Evolutionary conservation across 306 rosid species (phyloP).

Genomic region (Vigna mungo): DNA sequence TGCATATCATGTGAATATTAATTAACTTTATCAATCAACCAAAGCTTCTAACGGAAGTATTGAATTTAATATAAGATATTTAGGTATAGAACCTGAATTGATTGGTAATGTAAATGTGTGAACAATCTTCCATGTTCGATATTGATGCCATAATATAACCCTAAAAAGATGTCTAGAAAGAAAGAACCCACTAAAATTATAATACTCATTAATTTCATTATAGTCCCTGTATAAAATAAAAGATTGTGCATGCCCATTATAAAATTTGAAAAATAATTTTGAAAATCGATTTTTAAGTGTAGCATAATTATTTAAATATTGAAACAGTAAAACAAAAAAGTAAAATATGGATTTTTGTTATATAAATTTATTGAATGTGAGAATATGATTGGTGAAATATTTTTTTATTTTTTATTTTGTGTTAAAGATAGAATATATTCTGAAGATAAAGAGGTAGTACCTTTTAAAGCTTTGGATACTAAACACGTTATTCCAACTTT

Average conservation of each 20-base stretch:
- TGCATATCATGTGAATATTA: not conserved
- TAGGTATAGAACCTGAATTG: not conserved
- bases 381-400: no score
- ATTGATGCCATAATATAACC: constrained; percentile 35
- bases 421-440: constrained; percentile 43
- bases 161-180: constrained; percentile 32
- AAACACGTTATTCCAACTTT: constrained; percentile 21
- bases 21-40: no score
- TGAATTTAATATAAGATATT: no score
- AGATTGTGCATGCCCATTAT: no score
- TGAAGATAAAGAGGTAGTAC: constrained; percentile 7
- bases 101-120: constrained; percentile 31
- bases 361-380: no score
- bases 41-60: no score
- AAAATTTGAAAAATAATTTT: no score
- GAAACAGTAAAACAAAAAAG: no score
- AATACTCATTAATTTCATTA: constrained; percentile 30
- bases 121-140: not conserved
- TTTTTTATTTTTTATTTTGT: no score
- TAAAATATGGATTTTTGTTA: no score
- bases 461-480: constrained; percentile 53
- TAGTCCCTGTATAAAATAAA: not conserved
- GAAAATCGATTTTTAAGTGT: no score
- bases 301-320: no score
- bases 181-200: constrained; percentile 32